Base-by-base conservation (phyloP, 352 stramenopile species). In the Vaucheria bursata region DNA sequence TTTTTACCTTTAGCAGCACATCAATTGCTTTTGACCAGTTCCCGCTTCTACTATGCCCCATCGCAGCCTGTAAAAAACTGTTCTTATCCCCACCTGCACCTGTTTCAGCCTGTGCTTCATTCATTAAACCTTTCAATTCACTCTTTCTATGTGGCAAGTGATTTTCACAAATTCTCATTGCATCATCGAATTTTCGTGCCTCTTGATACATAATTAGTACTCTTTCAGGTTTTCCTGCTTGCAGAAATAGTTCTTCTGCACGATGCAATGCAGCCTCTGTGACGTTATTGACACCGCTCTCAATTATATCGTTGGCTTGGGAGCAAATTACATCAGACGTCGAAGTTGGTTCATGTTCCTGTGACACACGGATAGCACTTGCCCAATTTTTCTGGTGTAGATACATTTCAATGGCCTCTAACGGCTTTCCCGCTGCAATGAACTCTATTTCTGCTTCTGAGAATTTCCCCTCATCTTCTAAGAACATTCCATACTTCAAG, bases 391-490 rank as follows among this genome's bases (percentile, higher is more conserved):
- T 90, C 72, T 97, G 91, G 79, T 97, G 92, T 29, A 96, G 87
- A 75, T 96, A 97, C 93, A 97, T 97, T 52, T 97, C 93, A 68
- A 97, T 90, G 5, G 93, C 93, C 84, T 97, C 93, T 31, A 91
- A 87, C 0, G 91, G 92, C 73, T 97, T 97, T 36, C 76, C 76
- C 6, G 76, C 76, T 53, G 67, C 34, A 3, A 81, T n/a, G 71
- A 81, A 81, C 76, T 81, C 76, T 8, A 37, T 39, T 34, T 81
- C 76, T 1, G 76, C 76, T 64, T 96, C 92, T 64, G 92, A 92
- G 75, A 96, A 97, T 0, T 88, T 86, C 76, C 96, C 92, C 71
- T 97, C 91, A 66, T 97, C 92, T 40, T 97, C 92, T 0, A 97
- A 84, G 70, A 93, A 95, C 12, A 97, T 75, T 6, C 91, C 93